Conservation (phyloP, 169 alveolate species). For the Babesia bigemina region DNA sequence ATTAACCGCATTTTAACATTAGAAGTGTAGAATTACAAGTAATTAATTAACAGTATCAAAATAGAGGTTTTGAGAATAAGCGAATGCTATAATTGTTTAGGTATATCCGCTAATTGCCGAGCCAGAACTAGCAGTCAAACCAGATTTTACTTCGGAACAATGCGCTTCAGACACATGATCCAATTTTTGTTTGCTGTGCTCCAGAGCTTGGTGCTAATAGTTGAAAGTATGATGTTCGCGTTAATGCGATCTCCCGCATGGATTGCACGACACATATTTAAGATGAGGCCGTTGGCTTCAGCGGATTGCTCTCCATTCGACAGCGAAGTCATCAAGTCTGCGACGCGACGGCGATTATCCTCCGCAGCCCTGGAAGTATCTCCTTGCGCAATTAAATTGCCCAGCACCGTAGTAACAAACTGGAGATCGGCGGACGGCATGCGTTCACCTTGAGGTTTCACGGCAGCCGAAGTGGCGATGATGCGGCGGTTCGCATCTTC, state of each 20-base stretch:
- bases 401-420: slow-evolving; percentile 55
- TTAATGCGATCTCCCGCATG: slow-evolving; percentile 74
- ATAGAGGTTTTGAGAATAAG: neutral
- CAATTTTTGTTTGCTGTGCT: slow-evolving; percentile 79
- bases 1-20: too few relatives aligned
- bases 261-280: slow-evolving; percentile 73
- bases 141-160: slow-evolving; percentile 68
- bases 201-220: slow-evolving; percentile 82
- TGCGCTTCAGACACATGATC: slow-evolving; percentile 81
- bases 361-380: slow-evolving; percentile 68
- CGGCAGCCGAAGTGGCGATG: slow-evolving; percentile 59
- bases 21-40: too few relatives aligned
- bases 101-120: too few relatives aligned
- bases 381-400: slow-evolving; percentile 56
- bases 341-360: slow-evolving; percentile 69
- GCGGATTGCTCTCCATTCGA: slow-evolving; percentile 75
- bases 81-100: neutral
- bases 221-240: slow-evolving; percentile 77
- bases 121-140: neutral
- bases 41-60: too few relatives aligned
- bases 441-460: slow-evolving; percentile 69
- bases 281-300: slow-evolving; percentile 73
- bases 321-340: slow-evolving; percentile 74
- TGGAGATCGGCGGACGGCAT: slow-evolving; percentile 66
- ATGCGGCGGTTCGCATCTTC: slow-evolving; percentile 62